Evolutionary conservation across 495 filamentous ascomycete genomes (phyloP), one percentile per base, ranked within the genome.

Genomic region (Symbiotaphrina buchneri): DNA sequence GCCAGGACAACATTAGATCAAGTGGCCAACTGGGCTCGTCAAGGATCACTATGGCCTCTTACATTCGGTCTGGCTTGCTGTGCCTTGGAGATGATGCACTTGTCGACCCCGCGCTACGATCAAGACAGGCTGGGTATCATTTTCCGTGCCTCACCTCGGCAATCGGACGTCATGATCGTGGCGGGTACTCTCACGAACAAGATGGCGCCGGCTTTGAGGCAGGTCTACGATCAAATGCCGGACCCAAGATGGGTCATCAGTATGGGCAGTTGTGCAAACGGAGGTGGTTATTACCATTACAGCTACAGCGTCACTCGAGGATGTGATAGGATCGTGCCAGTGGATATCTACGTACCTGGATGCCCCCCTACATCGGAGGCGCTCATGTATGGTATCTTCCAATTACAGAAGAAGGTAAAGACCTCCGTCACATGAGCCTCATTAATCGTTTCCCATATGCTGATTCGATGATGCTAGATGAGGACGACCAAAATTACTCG

Each of bases 141-240:
- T 49, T 94, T 94, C 71, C 74, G 84, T 43, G 84, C 83, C 36
- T 91, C 81, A 15, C 84, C 84, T 2, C 78, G 84, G 17, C 84
- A 94, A 56, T 87, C 79, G 31, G 84, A 94, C 56, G 81, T 94
- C 38, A 94, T 94, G 84, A 94, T 94, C 47, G 84, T 94, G 7
- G 84, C 84, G 18, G 84, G 84, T 25, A 94, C 84, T 1, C 61
- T 94, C 40, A 94, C 84, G 23, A 94, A 94, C 59, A 94, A 94
- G 64, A 94, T 94, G 84, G 84, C 84, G 6, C 80, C 83, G 20
- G 84, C 84, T 26, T 63, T 94, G 47, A 62, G 84, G 42, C 83
- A 92, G 54, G 84, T 94, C 20, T 94, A 94, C 49, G 84, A 94
- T 55, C 84, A 94, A 58, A 94, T 94, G 84, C 84, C 84, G 24